Base-by-base conservation (phyloP, 2,329 filamentous ascomycete species). In the Dactylellina leptospora region DNA sequence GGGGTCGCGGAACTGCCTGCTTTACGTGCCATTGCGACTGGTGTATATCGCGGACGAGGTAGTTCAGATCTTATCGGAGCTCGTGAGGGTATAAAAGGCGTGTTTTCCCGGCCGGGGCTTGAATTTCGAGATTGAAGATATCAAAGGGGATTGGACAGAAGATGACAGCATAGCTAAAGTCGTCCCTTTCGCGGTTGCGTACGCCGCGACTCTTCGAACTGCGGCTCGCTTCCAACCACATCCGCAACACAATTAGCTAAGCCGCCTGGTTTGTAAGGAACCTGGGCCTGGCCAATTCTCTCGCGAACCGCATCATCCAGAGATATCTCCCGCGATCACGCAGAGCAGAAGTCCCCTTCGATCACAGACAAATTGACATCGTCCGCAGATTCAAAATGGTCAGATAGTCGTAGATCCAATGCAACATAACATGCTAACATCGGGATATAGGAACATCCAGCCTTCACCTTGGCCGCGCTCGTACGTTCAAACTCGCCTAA, bases 81-180 rank as follows among this genome's bases (percentile, higher is more conserved):
- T 30, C 16, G n/a, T 6, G 18, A 40, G 30, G 5, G 45, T 20
- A 28, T 28, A 38, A 6, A 38, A 45, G 47, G 16, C 56, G 50
- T 51, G 42, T 28, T 44, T 48, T 22, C n/a, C n/a, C n/a, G n/a
- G n/a, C n/a, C 47, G 36, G 23, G 27, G 44, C 44, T 30, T 54
- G 58, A 70, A 30, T 27, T 25, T n/a, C 44, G 56, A 50, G 44
- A 44, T 50, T 10, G 58, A 25, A 20, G 59, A 60, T 68, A 47
- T 47, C 40, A 38, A 27, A 9, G 53, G 50, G 53, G 61, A 54
- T 59, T 44, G 58, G 54, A 47, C 16, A 63, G 59, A 72, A 72
- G 68, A 72, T 72, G 68, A 64, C 68, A 72, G 59, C 68, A 64
- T 72, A 71, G 66, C 66, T 62, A 47, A 33, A 58, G 53, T 9